Evolutionary conservation across 1,139 yeast species (phyloP).

Genomic region (Pneumocystis sp.): DNA sequence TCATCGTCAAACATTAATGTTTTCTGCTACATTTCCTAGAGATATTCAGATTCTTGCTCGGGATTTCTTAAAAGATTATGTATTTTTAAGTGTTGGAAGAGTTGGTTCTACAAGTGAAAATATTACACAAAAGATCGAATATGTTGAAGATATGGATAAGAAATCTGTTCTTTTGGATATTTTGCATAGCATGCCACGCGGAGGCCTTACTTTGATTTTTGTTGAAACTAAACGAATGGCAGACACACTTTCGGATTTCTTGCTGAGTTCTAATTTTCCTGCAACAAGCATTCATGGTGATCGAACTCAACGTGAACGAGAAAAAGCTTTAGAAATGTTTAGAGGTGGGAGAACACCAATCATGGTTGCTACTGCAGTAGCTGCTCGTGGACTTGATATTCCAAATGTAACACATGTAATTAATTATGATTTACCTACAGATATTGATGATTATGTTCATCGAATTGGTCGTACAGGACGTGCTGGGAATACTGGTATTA

Average conservation of each 20-base stretch:
- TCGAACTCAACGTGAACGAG: slow-evolving; percentile 95
- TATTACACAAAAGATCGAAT: slow-evolving; percentile 82
- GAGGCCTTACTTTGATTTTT: slow-evolving; percentile 78
- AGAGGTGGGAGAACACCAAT: slow-evolving; percentile 78
- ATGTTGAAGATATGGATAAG: slow-evolving; percentile 93
- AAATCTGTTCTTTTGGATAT: slow-evolving; percentile 82
- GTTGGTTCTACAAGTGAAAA: slow-evolving; percentile 97
- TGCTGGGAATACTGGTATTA: slow-evolving; percentile 98
- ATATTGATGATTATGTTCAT: slow-evolving; percentile 96
- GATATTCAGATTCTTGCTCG: slow-evolving; percentile 95
- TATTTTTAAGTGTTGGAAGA: slow-evolving; percentile 93
- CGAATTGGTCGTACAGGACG: slow-evolving; percentile 99
- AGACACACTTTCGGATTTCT: slow-evolving; percentile 82
- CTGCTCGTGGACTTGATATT: slow-evolving; percentile 98
- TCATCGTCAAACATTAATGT: slow-evolving; percentile 92
- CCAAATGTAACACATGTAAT: slow-evolving; percentile 97
- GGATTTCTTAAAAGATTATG: slow-evolving; percentile 89
- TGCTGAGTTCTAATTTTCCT: slow-evolving; percentile 77
- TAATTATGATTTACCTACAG: slow-evolving; percentile 91
- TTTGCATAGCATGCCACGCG: slow-evolving; percentile 55
- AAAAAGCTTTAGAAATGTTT: slow-evolving; percentile 83
- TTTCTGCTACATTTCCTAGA: slow-evolving; percentile 96
- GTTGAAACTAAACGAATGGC: slow-evolving; percentile 99
- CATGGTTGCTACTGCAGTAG: slow-evolving; percentile 96
- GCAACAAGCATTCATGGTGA: slow-evolving; percentile 99